Base-by-base conservation (phyloP, 352 stramenopile genomes). In the Pythium brassicae region DNA sequence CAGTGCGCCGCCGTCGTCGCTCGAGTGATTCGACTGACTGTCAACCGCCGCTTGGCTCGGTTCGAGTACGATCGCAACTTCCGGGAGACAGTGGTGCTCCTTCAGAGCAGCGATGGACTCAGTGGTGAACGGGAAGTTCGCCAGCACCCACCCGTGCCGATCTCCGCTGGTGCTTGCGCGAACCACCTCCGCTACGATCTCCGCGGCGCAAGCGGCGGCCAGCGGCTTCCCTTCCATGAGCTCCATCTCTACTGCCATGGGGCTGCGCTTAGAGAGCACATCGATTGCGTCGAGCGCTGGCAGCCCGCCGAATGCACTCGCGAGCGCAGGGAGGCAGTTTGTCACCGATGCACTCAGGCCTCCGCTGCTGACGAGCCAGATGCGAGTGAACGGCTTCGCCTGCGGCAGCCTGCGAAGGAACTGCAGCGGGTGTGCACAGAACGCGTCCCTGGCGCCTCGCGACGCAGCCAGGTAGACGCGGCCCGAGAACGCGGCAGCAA, bases 381-480 rank as follows among this genome's bases (percentile, higher is more conserved):
- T 54, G n/a, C 58, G 72, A 3, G 22, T 44, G 1, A 61, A n/a
- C 2, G 49, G 50, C 23, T 57, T 64, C 39, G 45, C 14, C 4
- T 58, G 56, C 15, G 82, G 69, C 20, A 69, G 27, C 19, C 44
- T 62, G 17, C 66, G 61, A 23, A 89, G 50, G 45, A 69, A 87
- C 43, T 85, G 72, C 22, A 80, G 56, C 14, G 81, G 78, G 2
- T 71, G 39, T 0, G 69, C 65, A 42, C 63, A 72, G 29, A 92
- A 87, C 11, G 46, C 23, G 14, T 66, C 62, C n/a, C 66, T 59
- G 4, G 75, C 68, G 2, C 58, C 44, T 12, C 37, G 26, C 3
- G 78, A 75, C 10, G 71, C 63, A 1, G 83, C 65, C 23, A 92
- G 49, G 45, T 89, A 92, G 39, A 92, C 53, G 19, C 74, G 67